Evolutionary conservation across 2,329 filamentous ascomycete genomes (phyloP), one percentile per base, ranked within the genome.

Genomic region (Achaetomium macrosporum): DNA sequence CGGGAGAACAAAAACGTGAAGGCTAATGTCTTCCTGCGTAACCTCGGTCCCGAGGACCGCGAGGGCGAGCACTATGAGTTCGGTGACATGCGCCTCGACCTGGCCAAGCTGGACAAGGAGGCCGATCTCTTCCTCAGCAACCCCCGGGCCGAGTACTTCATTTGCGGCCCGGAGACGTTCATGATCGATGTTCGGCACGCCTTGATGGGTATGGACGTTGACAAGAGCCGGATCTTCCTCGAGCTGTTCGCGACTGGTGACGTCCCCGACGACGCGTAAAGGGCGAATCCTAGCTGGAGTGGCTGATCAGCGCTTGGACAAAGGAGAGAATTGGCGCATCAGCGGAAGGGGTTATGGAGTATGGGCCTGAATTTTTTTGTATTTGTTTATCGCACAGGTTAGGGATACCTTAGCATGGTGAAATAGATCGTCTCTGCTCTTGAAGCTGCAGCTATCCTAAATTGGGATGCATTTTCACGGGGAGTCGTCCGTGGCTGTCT

Each of bases 161-260:
- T 88, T 49, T 91, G 88, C 63, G 88, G 87, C 0, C 87, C 87
- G 0, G 74, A 76, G 55, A 64, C 66, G 8, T 91, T 90, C 73
- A 91, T 91, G 88, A 61, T 75, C 10, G 77, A 81, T 36, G 71
- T 79, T 19, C 72, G 79, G 58, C 67, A 69, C 8, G 75, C 71
- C 59, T 70, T 90, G 52, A 69, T 75, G 59, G 69, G 62, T 2
- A 68, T 73, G 51, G 84, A 84, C 0, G 83, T 90, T 1, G 67
- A 72, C 1, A 67, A 68, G n/a, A 74, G 75, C 30, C 77, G 81
- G 59, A 76, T 88, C 50, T 78, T 83, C 62, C 74, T 88, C 59
- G 87, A 90, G 68, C 66, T 87, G 30, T 89, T 88, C 59, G 77
- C 75, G n/a, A 83, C 81, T 1, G 81, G 81, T 15, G 70, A 74